phyloP scores from a whole-genome alignment of 1,139 yeast species.

The Candida tunisiensis region DNA sequence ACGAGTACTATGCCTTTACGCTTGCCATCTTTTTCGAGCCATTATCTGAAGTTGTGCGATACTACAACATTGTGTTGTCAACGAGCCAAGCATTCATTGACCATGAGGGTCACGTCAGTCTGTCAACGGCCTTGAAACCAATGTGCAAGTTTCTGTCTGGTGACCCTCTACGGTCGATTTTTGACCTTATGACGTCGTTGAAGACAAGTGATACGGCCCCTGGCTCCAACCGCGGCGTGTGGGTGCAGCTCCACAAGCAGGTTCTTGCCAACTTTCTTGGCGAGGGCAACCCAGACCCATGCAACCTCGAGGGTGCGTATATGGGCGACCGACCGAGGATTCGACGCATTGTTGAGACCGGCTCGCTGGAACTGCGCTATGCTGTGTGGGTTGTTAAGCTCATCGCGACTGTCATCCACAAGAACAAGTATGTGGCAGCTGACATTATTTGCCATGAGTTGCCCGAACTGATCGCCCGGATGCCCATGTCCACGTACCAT shows the following conservation, averaged over 20 bases:
- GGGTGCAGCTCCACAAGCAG: conserved; percentile 15
- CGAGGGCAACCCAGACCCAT: conserved; percentile 9
- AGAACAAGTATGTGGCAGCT: conserved; percentile 12
- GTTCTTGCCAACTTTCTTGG: conserved; percentile 11
- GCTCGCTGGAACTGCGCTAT: conserved; percentile 10
- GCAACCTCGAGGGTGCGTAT: conserved; percentile 10
- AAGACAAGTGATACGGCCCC: conserved; percentile 11
- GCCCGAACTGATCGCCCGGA: conserved; percentile 10
- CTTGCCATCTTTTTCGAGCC: conserved; percentile 32
- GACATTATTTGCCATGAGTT: conserved; percentile 10
- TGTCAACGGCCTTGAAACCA: conserved; percentile 15
- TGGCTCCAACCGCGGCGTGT: conserved; percentile 11
- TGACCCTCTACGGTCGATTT: conserved; percentile 11
- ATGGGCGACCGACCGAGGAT: conserved; percentile 7
- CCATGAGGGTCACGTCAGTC: conserved; percentile 13
- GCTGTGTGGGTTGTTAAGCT: conserved; percentile 12
- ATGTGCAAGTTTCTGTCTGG: conserved; percentile 16
- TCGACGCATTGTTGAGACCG: conserved; percentile 5
- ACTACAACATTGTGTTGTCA: conserved; percentile 12
- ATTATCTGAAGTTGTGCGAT: conserved; percentile 18
- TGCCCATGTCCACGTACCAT: conserved; percentile 14
- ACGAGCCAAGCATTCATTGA: conserved; percentile 14
- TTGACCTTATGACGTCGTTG: conserved; percentile 10
- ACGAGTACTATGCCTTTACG: conserved; percentile 27
- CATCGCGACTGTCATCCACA: conserved; percentile 11